Conservation (phyloP, 2,329 filamentous ascomycete genomes). For the Dothideomycetidae sp. region DNA sequence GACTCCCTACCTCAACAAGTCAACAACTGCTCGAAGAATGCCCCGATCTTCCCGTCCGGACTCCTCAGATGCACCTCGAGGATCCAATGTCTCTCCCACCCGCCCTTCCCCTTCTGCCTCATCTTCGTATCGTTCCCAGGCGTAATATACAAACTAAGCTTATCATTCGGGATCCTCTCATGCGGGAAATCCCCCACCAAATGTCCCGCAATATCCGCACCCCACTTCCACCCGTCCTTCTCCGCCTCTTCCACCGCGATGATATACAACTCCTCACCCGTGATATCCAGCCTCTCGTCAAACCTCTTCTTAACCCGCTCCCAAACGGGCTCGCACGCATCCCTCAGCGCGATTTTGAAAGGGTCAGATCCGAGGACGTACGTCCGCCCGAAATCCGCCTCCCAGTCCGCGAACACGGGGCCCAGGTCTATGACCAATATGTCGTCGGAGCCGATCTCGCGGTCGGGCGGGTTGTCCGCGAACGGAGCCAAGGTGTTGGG, state of each 20-base stretch:
- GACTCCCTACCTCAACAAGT: constrained; percentile 6
- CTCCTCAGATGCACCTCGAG: constrained; percentile 36
- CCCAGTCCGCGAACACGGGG: constrained; percentile 39
- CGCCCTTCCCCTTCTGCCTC: constrained; percentile 27
- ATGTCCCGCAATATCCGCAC: constrained; percentile 34
- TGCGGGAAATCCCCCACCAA: constrained; percentile 38
- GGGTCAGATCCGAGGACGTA: constrained; percentile 37
- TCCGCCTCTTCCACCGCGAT: constrained; percentile 21
- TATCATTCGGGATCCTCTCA: constrained; percentile 37
- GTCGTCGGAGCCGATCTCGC: constrained; percentile 34
- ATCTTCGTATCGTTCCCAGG: constrained; percentile 32
- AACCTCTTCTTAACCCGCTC: constrained; percentile 30
- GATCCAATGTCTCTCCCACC: constrained; percentile 36
- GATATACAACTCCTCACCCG: constrained; percentile 34
- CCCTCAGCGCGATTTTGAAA: constrained; percentile 31
- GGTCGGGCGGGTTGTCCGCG: constrained; percentile 36
- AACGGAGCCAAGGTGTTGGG: constrained; percentile 37
- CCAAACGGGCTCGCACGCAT: constrained; percentile 35
- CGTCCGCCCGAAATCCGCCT: constrained; percentile 40
- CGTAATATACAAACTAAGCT: constrained; percentile 32
- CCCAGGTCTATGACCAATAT: constrained; percentile 40
- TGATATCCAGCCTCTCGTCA: constrained; percentile 29
- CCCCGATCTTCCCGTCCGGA: constrained; percentile 25
- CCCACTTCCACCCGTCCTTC: constrained; percentile 31
- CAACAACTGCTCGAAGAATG: constrained; percentile 29